Percentiles rank a stretch among this genome's conserved stretches.
Conservation (phyloP, 2,329 filamentous ascomycete species). For the Aspergillaceae sp. region DNA sequence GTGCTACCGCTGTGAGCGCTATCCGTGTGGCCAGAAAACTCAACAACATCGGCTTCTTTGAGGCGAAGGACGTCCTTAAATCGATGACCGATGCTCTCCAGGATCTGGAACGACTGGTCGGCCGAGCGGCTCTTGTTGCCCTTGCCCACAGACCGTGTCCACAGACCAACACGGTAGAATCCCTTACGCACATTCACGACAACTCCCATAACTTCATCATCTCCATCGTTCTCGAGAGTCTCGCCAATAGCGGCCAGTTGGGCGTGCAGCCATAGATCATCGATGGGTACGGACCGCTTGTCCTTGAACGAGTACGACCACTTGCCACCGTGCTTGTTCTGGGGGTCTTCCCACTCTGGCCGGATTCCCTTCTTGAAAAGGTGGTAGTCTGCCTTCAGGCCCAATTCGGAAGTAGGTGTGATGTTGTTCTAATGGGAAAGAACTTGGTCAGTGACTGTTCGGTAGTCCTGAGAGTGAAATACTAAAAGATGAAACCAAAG, state of each 20-base stretch:
- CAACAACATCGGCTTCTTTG: constrained; percentile 65
- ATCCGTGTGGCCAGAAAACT: constrained; percentile 96
- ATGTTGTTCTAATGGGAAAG: constrained; percentile 78
- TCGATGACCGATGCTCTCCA: constrained; percentile 72
- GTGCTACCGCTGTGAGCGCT: constrained; percentile 88
- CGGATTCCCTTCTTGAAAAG: constrained; percentile 97
- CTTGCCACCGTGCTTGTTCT: constrained; percentile 99
- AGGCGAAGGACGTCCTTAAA: constrained; percentile 92
- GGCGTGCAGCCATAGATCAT: constrained; percentile 92
- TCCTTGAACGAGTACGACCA: constrained; percentile 99
- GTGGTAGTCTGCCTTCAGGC: constrained; percentile 97
- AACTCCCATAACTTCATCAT: constrained; percentile 97
- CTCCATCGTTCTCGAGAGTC: constrained; percentile 85
- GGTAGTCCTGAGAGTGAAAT: background rate
- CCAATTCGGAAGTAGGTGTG: constrained; percentile 86
- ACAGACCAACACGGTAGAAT: constrained; percentile 94
- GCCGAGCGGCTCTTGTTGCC: constrained; percentile 62
- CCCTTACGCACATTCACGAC: constrained; percentile 98
- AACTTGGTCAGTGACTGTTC: constrained; percentile 6
- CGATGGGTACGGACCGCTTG: constrained; percentile 82
- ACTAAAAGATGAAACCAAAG: background rate
- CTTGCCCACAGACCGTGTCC: constrained; percentile 92
- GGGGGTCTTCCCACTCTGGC: constrained; percentile 94
- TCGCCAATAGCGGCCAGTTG: constrained; percentile 96
- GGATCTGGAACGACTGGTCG: constrained; percentile 77